Base-by-base conservation (phyloP, 805 yeast genomes). In the Ogataea wickerhamii region DNA sequence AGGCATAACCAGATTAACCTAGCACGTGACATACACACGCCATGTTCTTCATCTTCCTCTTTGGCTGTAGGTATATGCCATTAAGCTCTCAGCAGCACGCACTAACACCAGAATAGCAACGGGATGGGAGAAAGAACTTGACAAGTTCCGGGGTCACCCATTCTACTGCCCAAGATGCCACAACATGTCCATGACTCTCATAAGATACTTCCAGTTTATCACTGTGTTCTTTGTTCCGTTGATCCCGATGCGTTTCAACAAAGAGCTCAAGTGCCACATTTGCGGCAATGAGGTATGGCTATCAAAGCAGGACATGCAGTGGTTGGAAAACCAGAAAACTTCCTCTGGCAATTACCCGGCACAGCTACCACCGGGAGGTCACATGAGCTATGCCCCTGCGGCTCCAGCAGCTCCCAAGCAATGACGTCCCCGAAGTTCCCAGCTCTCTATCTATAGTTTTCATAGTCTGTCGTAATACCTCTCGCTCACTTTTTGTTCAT, bases 141-240 rank as follows among this genome's bases (percentile, higher is more conserved):
- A 37, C 16, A 30, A 36, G 13, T 40, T 35, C 28, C 23, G 34
- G 12, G 50, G 48, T 2, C 40, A 46, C 16, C 41, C 34, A 4
- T 48, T 49, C 19, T 42, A 45, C 22, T 57, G 62, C 31, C 54
- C 53, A 18, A 36, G 48, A 30, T 57, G 62, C 34, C 60, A 57
- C 32, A 57, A 57, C 44, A 34, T 37, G 6, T 43, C 58, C 4
- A 52, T 57, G 58, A 31, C 34, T 13, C 48, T 44, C 16, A 39
- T 53, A 14, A 49, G 55, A 38, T 48, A 49, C 29, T 36, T 33
- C 30, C 45, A 42, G 27, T 57, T 49, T 28, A 41, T 57, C 27
- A 39, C 56, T 10, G 31, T 57, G 11, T 57, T 51, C 28, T 53
- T 48, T 32, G 38, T 57, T 19, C 62, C 62, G 6, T 5, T 53